These are phyloP conservation scores for Mikania micrantha DNA, from an alignment of 129 eudicot species.

Conservation along the genomic window DNA sequence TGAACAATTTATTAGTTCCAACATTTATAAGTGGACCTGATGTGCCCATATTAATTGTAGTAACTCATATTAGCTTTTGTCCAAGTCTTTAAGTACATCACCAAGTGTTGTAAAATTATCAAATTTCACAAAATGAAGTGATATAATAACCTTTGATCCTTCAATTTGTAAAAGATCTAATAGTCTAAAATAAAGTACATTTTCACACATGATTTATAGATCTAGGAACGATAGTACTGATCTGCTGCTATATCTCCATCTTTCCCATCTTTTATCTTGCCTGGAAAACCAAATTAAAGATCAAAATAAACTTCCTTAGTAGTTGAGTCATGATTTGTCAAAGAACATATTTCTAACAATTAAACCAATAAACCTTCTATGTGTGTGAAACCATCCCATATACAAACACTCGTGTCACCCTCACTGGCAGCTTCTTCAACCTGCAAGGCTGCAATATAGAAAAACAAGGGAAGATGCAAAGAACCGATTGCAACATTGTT, in stretches of 20 bases:
- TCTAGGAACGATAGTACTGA: constrained; percentile 82
- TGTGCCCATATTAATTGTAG: too few species aligned
- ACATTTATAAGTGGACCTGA: too few species aligned
- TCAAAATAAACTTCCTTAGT: constrained; percentile 1
- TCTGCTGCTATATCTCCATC: constrained; percentile 62
- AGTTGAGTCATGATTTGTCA: constrained; percentile 2
- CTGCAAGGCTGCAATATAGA: constrained; percentile 33
- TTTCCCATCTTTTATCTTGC: constrained; percentile 48
- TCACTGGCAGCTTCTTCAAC: constrained; percentile 73
- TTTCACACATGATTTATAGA: too few species aligned
- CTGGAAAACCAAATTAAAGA: constrained; percentile 45
- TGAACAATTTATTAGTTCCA: too few species aligned
- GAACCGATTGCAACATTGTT: too few species aligned
- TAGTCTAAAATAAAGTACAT: too few species aligned
- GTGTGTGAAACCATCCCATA: constrained; percentile 64
- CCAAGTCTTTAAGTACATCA: too few species aligned
- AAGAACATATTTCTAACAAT: background rate
- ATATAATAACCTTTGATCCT: too few species aligned
- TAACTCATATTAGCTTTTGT: too few species aligned
- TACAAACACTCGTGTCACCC: constrained; percentile 66
- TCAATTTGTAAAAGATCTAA: too few species aligned
- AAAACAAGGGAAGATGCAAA: constrained; percentile 9
- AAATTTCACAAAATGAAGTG: too few species aligned
- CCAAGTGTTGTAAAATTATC: too few species aligned
- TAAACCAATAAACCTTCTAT: constrained; percentile 35